phyloP scores from a whole-genome alignment of 106 monocot species.

The Dioscorea dumetorum region DNA sequence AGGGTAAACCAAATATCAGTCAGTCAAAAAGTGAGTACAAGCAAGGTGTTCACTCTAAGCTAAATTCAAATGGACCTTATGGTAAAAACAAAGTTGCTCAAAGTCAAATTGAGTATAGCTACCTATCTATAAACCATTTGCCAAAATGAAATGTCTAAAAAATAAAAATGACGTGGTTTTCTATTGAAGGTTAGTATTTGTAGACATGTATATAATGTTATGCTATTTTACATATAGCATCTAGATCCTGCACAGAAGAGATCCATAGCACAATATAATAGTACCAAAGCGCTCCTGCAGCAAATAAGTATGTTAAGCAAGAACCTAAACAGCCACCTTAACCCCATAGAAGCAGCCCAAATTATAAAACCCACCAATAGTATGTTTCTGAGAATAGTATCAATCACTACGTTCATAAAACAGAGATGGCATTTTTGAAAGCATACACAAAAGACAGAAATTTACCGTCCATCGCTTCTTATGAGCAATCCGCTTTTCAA shows the following conservation, averaged over 20 bases:
- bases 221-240: no score
- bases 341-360: neutral
- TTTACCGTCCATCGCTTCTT: constrained; percentile 73
- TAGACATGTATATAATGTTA: no score
- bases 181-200: no score
- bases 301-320: neutral
- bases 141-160: no score
- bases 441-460: neutral
- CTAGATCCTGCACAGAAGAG: no score
- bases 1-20: constrained; percentile 3
- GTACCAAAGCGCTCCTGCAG: no score
- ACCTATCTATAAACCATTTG: no score
- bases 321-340: neutral
- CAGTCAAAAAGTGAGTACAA: neutral
- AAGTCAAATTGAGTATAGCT: no score
- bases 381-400: neutral
- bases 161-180: no score
- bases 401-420: neutral
- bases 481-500: constrained; percentile 46
- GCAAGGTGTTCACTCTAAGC: neutral
- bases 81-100: neutral
- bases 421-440: neutral
- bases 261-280: no score
- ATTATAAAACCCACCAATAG: neutral
- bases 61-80: neutral